A percentile compares a stretch with the other conserved stretches of the same genome.
Conservation (phyloP, 164 flowering plant genomes). For the Tinospora cordifolia region DNA sequence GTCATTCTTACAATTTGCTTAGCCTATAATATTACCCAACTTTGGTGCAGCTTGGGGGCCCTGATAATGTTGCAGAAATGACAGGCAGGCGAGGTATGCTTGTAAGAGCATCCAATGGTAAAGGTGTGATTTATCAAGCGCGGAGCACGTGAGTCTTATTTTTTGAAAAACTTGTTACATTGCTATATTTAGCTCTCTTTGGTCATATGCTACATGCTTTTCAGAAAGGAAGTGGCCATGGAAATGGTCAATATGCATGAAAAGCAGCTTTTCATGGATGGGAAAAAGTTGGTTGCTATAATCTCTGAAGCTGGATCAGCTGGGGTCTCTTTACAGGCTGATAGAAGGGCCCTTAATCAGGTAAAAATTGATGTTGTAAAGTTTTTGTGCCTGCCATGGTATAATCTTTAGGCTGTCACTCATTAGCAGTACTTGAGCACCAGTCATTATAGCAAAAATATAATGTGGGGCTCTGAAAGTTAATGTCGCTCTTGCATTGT, state of each 20-base stretch:
- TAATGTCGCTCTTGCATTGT: not conserved
- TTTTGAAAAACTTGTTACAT: not conserved
- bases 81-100: conserved; percentile 98
- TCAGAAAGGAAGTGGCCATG: conserved; percentile 88
- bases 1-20: not conserved
- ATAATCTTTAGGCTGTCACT: not conserved
- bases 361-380: conserved; percentile 23
- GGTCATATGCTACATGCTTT: conserved; percentile 2
- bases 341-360: conserved; percentile 89
- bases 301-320: conserved; percentile 99
- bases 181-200: not conserved
- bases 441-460: not conserved
- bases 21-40: not conserved
- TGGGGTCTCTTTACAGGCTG: conserved; percentile 97
- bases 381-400: not conserved
- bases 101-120: conserved; percentile 81
- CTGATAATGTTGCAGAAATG: conserved; percentile 92
- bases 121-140: conserved; percentile 92
- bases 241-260: conserved; percentile 99
- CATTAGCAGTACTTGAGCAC: not conserved
- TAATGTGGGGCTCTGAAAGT: not conserved
- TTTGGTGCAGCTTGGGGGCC: conserved; percentile 86
- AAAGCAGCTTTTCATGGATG: conserved; percentile 93
- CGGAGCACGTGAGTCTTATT: conserved; percentile 78
- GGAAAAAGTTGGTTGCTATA: conserved; percentile 82